A percentile compares a stretch with the other conserved stretches of the same genome.
phyloP scores from a whole-genome alignment of 2,329 filamentous ascomycete genomes.

The Trichoderma sp. region DNA sequence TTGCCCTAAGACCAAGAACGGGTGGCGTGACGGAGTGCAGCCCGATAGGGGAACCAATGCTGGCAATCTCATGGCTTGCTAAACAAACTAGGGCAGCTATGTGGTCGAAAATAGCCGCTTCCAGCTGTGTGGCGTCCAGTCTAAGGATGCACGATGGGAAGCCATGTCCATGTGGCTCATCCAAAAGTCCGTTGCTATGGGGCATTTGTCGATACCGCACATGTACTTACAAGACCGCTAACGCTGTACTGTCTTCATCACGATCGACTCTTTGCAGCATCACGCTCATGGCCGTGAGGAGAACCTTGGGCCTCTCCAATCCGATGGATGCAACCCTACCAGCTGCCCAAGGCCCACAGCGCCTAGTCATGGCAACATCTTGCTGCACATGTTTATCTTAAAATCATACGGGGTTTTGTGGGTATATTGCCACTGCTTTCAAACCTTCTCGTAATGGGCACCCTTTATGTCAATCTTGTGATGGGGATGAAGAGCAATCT shows the following conservation, averaged over 20 bases:
- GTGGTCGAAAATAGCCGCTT: background rate
- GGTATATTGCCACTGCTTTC: background rate
- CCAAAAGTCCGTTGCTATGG: slow-evolving; percentile 13
- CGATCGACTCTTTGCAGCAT: slow-evolving; percentile 1
- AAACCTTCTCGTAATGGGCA: background rate
- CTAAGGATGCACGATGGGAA: slow-evolving; percentile 5
- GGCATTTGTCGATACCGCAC: background rate
- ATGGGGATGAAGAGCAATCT: slow-evolving; percentile 15
- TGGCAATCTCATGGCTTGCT: background rate
- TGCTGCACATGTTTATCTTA: slow-evolving; percentile 2
- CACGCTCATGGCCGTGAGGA: background rate
- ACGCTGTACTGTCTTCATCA: background rate
- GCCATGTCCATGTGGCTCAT: slow-evolving; percentile 8
- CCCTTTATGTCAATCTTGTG: background rate
- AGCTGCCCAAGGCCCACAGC: background rate
- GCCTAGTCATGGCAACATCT: background rate
- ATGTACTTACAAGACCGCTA: background rate
- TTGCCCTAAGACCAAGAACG: background rate
- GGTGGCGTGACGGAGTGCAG: slow-evolving; percentile 13
- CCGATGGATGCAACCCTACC: slow-evolving; percentile 5
- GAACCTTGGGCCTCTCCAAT: background rate
- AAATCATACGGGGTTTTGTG: slow-evolving; percentile 10
- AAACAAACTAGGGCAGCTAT: background rate
- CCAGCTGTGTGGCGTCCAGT: slow-evolving; percentile 1
- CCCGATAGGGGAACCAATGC: background rate